A percentile compares a stretch with the other conserved stretches of the same genome.
Conservation (phyloP, 2,329 filamentous ascomycete genomes). For the Penicillium fuscoglaucum region DNA sequence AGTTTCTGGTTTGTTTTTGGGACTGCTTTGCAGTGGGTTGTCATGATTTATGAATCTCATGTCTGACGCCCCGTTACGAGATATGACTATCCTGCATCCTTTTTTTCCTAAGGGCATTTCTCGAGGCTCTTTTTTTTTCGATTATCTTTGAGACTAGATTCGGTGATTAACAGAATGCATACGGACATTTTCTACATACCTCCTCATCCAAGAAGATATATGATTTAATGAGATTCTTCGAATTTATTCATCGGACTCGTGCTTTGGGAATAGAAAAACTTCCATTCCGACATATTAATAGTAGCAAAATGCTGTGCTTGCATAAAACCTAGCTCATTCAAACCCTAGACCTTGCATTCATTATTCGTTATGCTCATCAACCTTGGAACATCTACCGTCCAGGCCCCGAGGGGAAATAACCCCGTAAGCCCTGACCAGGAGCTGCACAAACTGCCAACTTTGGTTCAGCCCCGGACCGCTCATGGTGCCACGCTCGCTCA, state of each 20-base stretch:
- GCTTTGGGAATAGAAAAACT: not conserved
- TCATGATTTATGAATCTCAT: not conserved
- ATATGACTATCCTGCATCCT: not conserved
- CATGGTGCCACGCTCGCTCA: slow-evolving; percentile 9
- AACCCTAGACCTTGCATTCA: not conserved
- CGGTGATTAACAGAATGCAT: not conserved
- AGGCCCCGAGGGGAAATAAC: slow-evolving; percentile 5
- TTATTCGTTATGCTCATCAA: slow-evolving; percentile 4
- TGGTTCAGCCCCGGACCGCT: slow-evolving; percentile 1
- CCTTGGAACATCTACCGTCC: not conserved
- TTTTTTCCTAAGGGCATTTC: not conserved
- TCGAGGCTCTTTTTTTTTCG: not conserved
- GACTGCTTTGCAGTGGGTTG: not conserved
- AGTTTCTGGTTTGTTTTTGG: not conserved
- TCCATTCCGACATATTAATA: not conserved
- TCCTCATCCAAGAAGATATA: not conserved
- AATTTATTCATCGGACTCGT: not conserved
- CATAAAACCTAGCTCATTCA: not conserved
- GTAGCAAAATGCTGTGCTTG: not conserved
- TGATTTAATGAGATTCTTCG: not conserved
- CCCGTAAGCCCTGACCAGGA: not conserved
- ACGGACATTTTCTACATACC: not conserved
- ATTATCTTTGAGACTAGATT: not conserved
- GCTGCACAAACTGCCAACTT: slow-evolving; percentile 2
- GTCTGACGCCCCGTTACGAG: not conserved